Percentiles rank a stretch among this genome's conserved stretches.
phyloP scores from a whole-genome alignment of 805 yeast genomes.

The Cyberlindnera sargentensis region DNA sequence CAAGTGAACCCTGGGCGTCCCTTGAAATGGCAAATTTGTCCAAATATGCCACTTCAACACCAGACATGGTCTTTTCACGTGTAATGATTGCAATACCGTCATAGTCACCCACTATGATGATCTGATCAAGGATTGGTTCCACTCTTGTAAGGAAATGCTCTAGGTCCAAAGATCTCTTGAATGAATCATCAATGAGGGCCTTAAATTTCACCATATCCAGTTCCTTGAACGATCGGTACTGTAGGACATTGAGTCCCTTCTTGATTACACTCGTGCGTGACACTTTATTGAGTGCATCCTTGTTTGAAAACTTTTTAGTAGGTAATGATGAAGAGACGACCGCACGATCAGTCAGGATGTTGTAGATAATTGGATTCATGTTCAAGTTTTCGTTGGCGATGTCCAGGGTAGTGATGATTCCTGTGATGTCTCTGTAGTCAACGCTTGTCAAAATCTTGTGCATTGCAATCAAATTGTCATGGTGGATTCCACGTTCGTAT shows the following conservation, averaged over 20 bases:
- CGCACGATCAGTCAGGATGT: conserved; percentile 86
- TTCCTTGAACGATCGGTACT: conserved; percentile 10
- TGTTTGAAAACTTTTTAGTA: conserved; percentile 33
- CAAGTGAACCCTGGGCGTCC: conserved; percentile 81
- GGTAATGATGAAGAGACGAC: conserved; percentile 89
- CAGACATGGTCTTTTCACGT: conserved; percentile 45
- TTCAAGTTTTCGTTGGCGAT: conserved; percentile 48
- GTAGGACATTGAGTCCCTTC: conserved; percentile 43
- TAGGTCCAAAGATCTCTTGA: conserved; percentile 58
- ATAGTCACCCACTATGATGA: conserved; percentile 87
- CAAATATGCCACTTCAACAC: conserved; percentile 52
- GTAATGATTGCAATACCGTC: conserved; percentile 94
- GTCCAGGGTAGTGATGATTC: conserved; percentile 78
- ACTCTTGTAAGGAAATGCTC: conserved; percentile 63
- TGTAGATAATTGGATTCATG: conserved; percentile 82
- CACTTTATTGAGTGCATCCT: conserved; percentile 19
- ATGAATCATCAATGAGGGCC: conserved; percentile 68
- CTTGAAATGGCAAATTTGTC: conserved; percentile 92
- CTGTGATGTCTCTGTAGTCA: conserved; percentile 54
- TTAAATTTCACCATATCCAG: conserved; percentile 49
- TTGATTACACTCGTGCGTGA: conserved; percentile 66
- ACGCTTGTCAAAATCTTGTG: conserved; percentile 38
- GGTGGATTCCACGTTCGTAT: conserved; percentile 43
- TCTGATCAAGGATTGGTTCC: conserved; percentile 57
- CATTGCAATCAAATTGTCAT: conserved; percentile 64